Percentiles rank a stretch among this genome's conserved stretches.
These are phyloP conservation scores for Potentilla sterilis DNA, from an alignment of 306 rosid genomes.

Conservation along the genomic window DNA sequence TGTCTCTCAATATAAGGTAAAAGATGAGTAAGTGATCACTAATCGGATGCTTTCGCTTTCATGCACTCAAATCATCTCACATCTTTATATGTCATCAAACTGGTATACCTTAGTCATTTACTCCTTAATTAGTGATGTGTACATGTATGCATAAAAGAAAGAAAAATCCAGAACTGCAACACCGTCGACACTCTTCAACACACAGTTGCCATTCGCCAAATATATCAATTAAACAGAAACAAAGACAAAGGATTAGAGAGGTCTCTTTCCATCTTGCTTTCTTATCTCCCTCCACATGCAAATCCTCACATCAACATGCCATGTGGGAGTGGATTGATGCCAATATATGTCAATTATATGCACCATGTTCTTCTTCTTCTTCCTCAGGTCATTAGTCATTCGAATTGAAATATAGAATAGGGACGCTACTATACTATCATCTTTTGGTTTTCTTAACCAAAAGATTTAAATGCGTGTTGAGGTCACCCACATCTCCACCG, in stretches of 20 bases:
- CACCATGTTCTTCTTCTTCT: neutral
- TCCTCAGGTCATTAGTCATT: neutral
- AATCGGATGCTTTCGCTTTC: neutral
- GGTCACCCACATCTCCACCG: neutral
- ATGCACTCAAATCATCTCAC: neutral
- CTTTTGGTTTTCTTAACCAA: too few relatives aligned
- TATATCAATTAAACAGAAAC: neutral
- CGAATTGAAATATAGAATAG: neutral
- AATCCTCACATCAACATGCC: neutral
- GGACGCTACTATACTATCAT: neutral
- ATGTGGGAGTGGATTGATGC: neutral
- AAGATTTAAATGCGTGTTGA: neutral
- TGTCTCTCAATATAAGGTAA: neutral
- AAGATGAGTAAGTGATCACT: neutral
- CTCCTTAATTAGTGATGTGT: neutral
- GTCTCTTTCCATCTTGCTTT: neutral
- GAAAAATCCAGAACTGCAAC: neutral
- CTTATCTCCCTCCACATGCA: neutral
- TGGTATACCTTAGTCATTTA: neutral
- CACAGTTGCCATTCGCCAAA: neutral
- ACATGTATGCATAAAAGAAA: too few relatives aligned
- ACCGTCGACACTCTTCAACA: neutral
- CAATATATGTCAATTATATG: neutral
- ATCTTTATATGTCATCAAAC: neutral
- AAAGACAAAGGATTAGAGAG: neutral